These are phyloP conservation scores for Ceratocystis huliohia DNA, from an alignment of 2,329 filamentous ascomycete genomes.

Conservation along the genomic window DNA sequence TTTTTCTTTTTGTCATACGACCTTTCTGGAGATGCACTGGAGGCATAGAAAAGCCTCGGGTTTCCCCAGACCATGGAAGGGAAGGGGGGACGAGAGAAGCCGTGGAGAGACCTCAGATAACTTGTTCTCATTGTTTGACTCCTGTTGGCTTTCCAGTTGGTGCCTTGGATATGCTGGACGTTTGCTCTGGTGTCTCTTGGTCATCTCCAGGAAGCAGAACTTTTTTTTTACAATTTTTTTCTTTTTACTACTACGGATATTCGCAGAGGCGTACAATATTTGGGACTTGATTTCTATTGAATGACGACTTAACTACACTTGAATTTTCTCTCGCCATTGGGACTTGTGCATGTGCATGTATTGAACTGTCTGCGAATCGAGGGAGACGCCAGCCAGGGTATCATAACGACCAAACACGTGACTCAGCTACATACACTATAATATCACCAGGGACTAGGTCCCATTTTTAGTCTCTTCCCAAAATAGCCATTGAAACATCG, in stretches of 20 bases:
- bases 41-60: not conserved
- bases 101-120: conserved; percentile 14
- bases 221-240: not conserved
- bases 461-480: too few species aligned
- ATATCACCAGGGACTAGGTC: too few species aligned
- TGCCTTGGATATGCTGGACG: conserved; percentile 4
- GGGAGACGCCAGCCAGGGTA: too few species aligned
- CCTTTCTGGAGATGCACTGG: not conserved
- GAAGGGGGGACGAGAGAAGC: not conserved
- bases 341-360: not conserved
- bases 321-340: not conserved
- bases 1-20: conserved; percentile 14
- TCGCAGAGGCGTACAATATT: conserved; percentile 13
- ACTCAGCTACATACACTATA: too few species aligned
- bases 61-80: not conserved
- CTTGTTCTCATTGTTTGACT: conserved; percentile 19
- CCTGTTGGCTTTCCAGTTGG: conserved; percentile 2
- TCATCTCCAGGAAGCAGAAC: not conserved
- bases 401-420: too few species aligned
- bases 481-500: too few species aligned
- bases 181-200: not conserved
- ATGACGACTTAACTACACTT: conserved; percentile 17
- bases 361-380: too few species aligned
- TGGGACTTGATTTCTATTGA: conserved; percentile 20
- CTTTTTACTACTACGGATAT: conserved; percentile 11